Evolutionary conservation across 139 green algal genomes (phyloP), one percentile per base, ranked within the genome.

Genomic region (Klebsormidium nitens): DNA sequence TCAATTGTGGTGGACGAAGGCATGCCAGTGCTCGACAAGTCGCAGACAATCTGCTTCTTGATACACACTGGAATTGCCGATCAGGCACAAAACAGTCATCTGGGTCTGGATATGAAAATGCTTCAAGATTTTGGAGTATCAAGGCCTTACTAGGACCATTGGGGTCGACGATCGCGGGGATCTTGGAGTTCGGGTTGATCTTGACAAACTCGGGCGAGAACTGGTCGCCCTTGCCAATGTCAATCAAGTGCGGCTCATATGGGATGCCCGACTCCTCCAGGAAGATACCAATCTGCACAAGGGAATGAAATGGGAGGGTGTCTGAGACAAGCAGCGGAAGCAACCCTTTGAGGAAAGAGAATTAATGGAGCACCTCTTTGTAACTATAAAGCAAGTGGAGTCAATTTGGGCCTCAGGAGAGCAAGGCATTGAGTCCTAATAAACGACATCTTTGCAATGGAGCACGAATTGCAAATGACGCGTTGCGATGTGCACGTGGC

Each of bases 151-250:
- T 19, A 28, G 44, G 44, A 59, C 28, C 28, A 32, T 64, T 64
- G 17, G 44, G 44, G 44, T 52, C 44, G 17, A 52, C 44, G 19
- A 52, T 52, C 17, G 44, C 52, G 8, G 75, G 75, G 23, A 82
- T 78, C 75, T 82, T 82, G 23, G 62, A 75, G 69, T 82, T 82
- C 3, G 75, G 75, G 63, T 82, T 82, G 4, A 74, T 32, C 2
- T 52, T 36, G 14, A 82, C 69, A 35, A 82, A 82, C 26, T 64
- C 75, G 26, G 55, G 56, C 4, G 28, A 63, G 69, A 82, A 82
- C 55, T 82, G 75, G 11, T 79, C 59, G 6, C 46, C 14, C 59
- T 75, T 58, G 3, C 40, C 28, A n/a, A 82, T 82, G 49, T 82
- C 35, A 32, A 77, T 48, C n/a, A 36, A 62, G 28, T 37, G 64